Conservation (phyloP, 1,139 yeast genomes). For the Zygoascus sp. region DNA sequence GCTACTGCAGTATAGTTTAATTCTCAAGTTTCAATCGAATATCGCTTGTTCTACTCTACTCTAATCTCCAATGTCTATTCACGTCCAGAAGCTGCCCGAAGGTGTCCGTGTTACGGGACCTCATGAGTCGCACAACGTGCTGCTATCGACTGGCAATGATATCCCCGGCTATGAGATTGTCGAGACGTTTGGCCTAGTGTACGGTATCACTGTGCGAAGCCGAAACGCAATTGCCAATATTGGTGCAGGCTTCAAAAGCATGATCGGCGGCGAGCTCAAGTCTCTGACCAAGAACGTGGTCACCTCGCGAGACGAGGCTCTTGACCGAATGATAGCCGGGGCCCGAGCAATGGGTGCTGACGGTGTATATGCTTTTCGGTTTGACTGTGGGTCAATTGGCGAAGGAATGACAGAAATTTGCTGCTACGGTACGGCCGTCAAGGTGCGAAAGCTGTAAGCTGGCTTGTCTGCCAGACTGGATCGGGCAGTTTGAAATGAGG, state of each 20-base stretch:
- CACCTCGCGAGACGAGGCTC: conserved; percentile 24
- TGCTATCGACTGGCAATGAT: conserved; percentile 25
- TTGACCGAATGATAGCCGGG: conserved; percentile 26
- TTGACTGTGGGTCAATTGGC: conserved; percentile 19
- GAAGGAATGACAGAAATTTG: conserved; percentile 26
- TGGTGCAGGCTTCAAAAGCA: conserved; percentile 25
- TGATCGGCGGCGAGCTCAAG: conserved; percentile 27
- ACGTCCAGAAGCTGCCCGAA: conserved; percentile 5
- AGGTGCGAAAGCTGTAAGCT: background rate
- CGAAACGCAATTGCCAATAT: conserved; percentile 21
- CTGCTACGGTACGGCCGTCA: conserved; percentile 27
- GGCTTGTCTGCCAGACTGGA: too few species aligned
- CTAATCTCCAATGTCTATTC: conserved; percentile 9
- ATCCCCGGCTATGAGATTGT: conserved; percentile 25
- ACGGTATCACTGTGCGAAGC: conserved; percentile 26
- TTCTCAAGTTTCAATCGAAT: too few species aligned
- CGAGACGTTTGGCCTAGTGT: conserved; percentile 24
- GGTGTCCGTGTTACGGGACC: conserved; percentile 17
- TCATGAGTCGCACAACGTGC: conserved; percentile 14
- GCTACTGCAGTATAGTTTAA: too few species aligned
- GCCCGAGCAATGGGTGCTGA: conserved; percentile 24
- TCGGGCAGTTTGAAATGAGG: too few species aligned
- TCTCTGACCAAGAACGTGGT: conserved; percentile 25
- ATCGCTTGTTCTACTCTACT: too few species aligned
- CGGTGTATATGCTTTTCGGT: conserved; percentile 27